Evolutionary conservation across 495 filamentous ascomycete genomes (phyloP).

Genomic region (Polyplosphaeria fusca): DNA sequence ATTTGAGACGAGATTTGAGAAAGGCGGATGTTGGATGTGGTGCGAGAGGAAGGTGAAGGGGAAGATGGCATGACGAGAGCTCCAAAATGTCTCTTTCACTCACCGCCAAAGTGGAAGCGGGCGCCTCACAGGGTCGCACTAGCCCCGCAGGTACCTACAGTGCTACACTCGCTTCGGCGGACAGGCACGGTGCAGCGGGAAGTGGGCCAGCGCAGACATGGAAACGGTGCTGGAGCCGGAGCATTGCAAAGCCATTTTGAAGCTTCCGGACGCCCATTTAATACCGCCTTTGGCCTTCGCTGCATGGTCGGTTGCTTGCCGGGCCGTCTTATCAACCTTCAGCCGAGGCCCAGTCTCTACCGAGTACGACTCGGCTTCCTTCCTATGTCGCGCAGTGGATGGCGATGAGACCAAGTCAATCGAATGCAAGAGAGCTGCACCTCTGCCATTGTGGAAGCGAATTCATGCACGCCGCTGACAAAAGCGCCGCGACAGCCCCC

Average conservation of each 20-base stretch:
- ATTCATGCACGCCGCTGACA: not conserved
- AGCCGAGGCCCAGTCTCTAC: no score
- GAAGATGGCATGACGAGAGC: constrained; percentile 7
- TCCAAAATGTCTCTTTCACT: constrained; percentile 9
- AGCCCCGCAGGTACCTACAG: not conserved
- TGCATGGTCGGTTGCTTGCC: no score
- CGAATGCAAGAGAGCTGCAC: not conserved
- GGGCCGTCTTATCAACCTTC: no score
- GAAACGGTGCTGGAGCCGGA: no score
- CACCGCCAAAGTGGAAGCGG: constrained; percentile 22
- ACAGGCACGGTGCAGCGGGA: constrained; percentile 5
- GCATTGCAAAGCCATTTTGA: no score
- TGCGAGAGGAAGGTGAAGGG: constrained; percentile 5
- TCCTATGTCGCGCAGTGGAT: no score
- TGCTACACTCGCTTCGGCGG: constrained; percentile 5
- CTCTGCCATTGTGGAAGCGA: not conserved
- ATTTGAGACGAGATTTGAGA: constrained; percentile 54
- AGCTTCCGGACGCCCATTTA: no score
- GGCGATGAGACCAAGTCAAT: no score
- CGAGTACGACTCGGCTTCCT: no score
- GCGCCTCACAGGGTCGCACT: constrained; percentile 5
- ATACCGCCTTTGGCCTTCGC: no score
- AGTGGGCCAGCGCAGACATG: constrained; percentile 7
- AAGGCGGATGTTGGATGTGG: constrained; percentile 38
- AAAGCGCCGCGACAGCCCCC: no score